phyloP scores from a whole-genome alignment of 495 filamentous ascomycete species.

The Annulohypoxylon bovei region DNA sequence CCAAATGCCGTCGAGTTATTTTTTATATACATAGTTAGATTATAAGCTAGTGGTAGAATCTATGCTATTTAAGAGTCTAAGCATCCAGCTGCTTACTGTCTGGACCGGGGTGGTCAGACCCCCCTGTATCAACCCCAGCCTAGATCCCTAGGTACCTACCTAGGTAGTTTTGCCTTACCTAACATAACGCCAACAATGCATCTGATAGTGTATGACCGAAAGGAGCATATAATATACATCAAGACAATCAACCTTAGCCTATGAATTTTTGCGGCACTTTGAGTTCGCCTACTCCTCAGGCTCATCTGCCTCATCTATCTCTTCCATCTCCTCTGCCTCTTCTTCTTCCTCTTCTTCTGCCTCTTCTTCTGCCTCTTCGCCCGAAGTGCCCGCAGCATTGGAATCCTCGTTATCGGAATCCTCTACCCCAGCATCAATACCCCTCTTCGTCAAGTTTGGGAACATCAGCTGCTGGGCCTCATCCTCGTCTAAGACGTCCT shows the following conservation, averaged over 20 bases:
- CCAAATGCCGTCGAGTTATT: too few relatives aligned
- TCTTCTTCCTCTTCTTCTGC: conserved; percentile 43
- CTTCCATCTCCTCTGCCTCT: conserved; percentile 40
- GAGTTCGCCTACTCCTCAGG: conserved; percentile 21
- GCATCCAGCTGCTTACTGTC: not conserved
- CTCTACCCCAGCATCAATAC: conserved; percentile 44
- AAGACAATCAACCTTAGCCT: not conserved
- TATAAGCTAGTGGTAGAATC: not conserved
- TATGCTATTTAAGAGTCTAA: not conserved
- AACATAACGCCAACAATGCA: not conserved
- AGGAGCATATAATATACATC: not conserved
- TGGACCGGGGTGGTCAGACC: not conserved
- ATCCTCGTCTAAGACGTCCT: conserved; percentile 59
- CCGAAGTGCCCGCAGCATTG: conserved; percentile 35
- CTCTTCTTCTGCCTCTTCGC: conserved; percentile 43
- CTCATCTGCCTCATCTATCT: conserved; percentile 41
- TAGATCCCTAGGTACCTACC: too few relatives aligned
- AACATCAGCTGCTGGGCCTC: conserved; percentile 57
- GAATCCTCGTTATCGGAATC: conserved; percentile 39
- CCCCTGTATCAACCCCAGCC: not conserved
- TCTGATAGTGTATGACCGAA: not conserved
- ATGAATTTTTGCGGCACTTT: not conserved
- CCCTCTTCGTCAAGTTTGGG: conserved; percentile 51
- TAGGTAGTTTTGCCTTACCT: not conserved
- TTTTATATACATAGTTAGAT: not conserved